A percentile compares a stretch with the other conserved stretches of the same genome.
Conservation (phyloP, 495 filamentous ascomycete species). For the Tuber brumale region DNA sequence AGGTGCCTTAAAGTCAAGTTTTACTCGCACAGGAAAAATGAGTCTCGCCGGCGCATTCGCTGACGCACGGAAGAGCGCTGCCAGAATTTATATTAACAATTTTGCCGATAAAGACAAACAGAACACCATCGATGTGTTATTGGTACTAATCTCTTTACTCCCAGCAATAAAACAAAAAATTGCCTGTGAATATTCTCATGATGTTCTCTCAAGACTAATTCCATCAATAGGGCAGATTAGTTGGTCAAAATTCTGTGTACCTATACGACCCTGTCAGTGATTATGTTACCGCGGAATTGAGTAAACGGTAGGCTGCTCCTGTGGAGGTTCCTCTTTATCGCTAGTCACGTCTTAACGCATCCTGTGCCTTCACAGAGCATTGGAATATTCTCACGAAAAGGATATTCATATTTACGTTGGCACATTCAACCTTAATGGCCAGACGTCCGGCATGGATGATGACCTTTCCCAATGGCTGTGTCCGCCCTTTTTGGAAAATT, state of each 20-base stretch:
- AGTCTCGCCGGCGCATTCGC: slow-evolving; percentile 89
- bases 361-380: slow-evolving; percentile 13
- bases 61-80: slow-evolving; percentile 89
- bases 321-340: neutral
- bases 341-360: neutral
- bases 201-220: slow-evolving; percentile 10
- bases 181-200: neutral
- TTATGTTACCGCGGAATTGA: slow-evolving; percentile 68
- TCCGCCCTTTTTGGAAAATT: slow-evolving; percentile 49
- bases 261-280: slow-evolving; percentile 94
- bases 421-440: slow-evolving; percentile 92
- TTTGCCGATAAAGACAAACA: slow-evolving; percentile 90
- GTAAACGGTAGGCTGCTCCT: slow-evolving; percentile 46
- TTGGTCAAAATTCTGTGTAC: slow-evolving; percentile 75
- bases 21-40: slow-evolving; percentile 95
- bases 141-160: slow-evolving; percentile 42
- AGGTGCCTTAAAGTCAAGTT: slow-evolving; percentile 89
- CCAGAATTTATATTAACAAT: slow-evolving; percentile 91
- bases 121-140: slow-evolving; percentile 84
- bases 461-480: slow-evolving; percentile 84
- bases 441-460: slow-evolving; percentile 62
- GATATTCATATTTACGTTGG: slow-evolving; percentile 66
- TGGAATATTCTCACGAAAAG: slow-evolving; percentile 52
- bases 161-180: neutral
- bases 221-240: slow-evolving; percentile 57